These are phyloP conservation scores for Podila minutissima DNA, from an alignment of 192 early-diverging fungal genomes.

Conservation along the genomic window DNA sequence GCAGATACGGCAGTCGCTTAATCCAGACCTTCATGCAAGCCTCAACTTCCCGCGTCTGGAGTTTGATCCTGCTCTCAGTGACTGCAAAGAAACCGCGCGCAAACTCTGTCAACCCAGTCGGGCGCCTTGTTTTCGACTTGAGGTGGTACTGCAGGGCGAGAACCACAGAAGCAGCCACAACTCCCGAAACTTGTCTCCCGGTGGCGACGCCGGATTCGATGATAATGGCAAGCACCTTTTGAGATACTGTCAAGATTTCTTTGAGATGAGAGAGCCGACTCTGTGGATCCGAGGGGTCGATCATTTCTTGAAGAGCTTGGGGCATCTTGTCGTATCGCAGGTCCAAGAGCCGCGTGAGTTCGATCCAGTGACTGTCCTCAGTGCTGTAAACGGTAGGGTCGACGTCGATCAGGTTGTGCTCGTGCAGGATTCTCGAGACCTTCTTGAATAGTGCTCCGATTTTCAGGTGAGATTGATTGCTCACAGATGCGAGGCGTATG, in stretches of 20 bases:
- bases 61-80: not conserved
- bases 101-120: slow-evolving; percentile 11
- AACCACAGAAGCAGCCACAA: slow-evolving; percentile 27
- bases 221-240: slow-evolving; percentile 30
- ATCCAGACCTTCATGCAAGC: slow-evolving; percentile 26
- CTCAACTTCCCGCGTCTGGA: slow-evolving; percentile 8
- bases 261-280: slow-evolving; percentile 3
- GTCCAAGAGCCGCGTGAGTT: slow-evolving; percentile 15
- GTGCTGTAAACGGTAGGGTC: not conserved
- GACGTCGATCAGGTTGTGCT: not conserved
- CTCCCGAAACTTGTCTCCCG: not conserved
- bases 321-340: slow-evolving; percentile 11
- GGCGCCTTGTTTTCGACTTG: not conserved
- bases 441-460: slow-evolving; percentile 18
- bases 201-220: slow-evolving; percentile 18
- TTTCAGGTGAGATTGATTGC: slow-evolving; percentile 3
- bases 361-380: slow-evolving; percentile 26
- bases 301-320: not conserved
- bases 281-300: slow-evolving; percentile 1
- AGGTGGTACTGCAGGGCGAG: slow-evolving; percentile 17
- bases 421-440: not conserved
- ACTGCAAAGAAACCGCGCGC: slow-evolving; percentile 1
- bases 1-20: slow-evolving; percentile 22
- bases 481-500: slow-evolving; percentile 4
- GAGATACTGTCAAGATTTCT: slow-evolving; percentile 11